Conservation (phyloP, 208 protist species). For the Crithidia brevicula region DNA sequence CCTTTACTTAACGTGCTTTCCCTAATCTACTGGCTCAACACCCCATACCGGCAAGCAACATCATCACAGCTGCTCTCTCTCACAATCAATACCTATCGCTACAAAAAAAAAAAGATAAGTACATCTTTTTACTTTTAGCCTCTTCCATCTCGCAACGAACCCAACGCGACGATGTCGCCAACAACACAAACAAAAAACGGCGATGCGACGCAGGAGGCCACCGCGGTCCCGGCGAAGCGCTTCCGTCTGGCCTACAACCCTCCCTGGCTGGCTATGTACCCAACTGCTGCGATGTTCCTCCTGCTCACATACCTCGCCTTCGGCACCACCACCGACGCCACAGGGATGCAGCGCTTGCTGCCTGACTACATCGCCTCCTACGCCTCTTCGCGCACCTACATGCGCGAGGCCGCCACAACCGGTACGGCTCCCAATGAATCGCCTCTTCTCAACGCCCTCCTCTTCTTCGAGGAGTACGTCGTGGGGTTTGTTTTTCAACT, state of each 20-base stretch:
- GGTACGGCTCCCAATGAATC: neutral
- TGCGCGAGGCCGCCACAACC: neutral
- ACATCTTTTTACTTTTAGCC: too few relatives aligned
- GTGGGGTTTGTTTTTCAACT: conserved; percentile 47
- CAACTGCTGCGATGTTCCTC: conserved; percentile 41
- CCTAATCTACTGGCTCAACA: too few relatives aligned
- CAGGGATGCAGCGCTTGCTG: conserved; percentile 36
- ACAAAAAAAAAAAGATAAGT: too few relatives aligned
- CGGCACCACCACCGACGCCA: conserved; percentile 30
- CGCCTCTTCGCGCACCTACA: conserved; percentile 2
- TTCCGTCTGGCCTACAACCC: conserved; percentile 35
- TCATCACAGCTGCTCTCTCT: too few relatives aligned
- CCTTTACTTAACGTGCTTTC: too few relatives aligned
- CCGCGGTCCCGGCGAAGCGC: neutral
- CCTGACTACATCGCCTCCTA: conserved; percentile 29
- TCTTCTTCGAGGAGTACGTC: conserved; percentile 54
- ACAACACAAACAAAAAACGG: too few relatives aligned
- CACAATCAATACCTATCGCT: too few relatives aligned
- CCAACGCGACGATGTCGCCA: too few relatives aligned
- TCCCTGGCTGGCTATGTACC: conserved; percentile 37
- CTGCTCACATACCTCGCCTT: conserved; percentile 72
- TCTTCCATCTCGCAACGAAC: too few relatives aligned
- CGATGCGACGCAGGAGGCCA: neutral
- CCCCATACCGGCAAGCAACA: too few relatives aligned
- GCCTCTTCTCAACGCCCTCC: neutral